Conservation (phyloP, 2,329 filamentous ascomycete species). For the Coniochaeta hoffmannii region DNA sequence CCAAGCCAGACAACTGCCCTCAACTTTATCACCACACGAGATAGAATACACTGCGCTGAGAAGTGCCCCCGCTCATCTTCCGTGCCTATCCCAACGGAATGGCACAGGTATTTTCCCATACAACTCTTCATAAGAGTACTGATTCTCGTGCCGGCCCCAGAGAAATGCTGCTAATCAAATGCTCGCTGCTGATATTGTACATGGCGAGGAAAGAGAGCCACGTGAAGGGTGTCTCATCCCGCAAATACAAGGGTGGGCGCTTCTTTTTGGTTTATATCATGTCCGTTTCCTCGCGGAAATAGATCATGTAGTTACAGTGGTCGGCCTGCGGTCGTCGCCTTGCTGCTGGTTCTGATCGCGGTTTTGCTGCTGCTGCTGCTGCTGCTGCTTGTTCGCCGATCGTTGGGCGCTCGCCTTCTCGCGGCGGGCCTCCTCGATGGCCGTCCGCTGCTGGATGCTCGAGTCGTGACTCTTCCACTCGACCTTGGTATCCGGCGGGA, state of each 20-base stretch:
- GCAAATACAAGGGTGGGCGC: not conserved
- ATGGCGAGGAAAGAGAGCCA: not conserved
- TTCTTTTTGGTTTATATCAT: not conserved
- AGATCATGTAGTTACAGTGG: not conserved
- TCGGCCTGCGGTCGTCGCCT: conserved; percentile 4
- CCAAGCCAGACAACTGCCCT: not conserved
- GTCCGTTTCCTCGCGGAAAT: not conserved
- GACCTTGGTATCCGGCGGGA: conserved; percentile 83
- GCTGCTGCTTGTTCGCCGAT: conserved; percentile 22
- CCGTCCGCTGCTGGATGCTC: conserved; percentile 84
- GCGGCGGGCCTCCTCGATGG: conserved; percentile 84
- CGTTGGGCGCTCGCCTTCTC: conserved; percentile 58
- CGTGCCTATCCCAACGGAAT: not conserved
- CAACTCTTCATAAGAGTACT: not conserved
- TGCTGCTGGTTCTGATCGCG: conserved; percentile 9
- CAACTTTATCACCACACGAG: too few relatives aligned
- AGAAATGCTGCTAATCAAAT: not conserved
- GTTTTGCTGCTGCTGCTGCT: conserved; percentile 21
- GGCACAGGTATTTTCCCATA: not conserved
- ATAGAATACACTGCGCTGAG: not conserved
- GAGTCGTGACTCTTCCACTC: conserved; percentile 96
- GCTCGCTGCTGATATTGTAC: conserved; percentile 3
- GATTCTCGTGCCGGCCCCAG: not conserved
- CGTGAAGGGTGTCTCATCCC: not conserved
- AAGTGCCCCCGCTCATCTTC: not conserved